These are phyloP conservation scores for Podospora comata DNA, from an alignment of 495 filamentous ascomycete genomes.

Conservation along the genomic window DNA sequence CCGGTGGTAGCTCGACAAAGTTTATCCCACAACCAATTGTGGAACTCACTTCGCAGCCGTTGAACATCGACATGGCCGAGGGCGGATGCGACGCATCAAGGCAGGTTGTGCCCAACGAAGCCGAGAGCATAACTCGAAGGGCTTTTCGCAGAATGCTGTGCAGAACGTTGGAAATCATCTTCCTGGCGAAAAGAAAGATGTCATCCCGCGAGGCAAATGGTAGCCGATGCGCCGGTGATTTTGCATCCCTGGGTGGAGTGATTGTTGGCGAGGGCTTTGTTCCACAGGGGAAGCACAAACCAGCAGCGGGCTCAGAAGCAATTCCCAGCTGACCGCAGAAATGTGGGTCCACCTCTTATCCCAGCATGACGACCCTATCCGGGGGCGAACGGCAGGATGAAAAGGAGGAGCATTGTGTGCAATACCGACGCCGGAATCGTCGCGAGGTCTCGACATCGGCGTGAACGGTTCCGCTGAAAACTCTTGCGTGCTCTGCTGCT, in stretches of 20 bases:
- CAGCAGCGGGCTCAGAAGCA: background rate
- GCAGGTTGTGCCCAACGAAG: background rate
- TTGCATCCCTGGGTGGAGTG: background rate
- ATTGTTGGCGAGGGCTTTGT: background rate
- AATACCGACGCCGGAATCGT: background rate
- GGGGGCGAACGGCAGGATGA: background rate
- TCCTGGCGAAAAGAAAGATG: background rate
- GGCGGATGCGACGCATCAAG: background rate
- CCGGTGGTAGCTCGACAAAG: background rate
- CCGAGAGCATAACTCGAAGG: background rate
- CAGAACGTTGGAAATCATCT: background rate
- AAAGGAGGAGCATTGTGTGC: background rate
- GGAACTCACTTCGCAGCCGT: background rate
- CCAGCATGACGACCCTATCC: background rate
- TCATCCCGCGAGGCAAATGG: background rate
- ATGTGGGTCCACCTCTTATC: background rate
- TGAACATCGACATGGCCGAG: background rate
- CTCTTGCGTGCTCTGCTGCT: background rate
- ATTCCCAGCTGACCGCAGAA: background rate
- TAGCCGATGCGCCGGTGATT: background rate
- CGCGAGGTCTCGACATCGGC: background rate
- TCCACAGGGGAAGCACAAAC: background rate
- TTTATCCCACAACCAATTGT: background rate
- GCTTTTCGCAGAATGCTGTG: background rate
- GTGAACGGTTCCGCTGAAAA: background rate